A percentile compares a stretch with the other conserved stretches of the same genome.
These are phyloP conservation scores for Leishmania mexicana DNA, from an alignment of 208 protist species.

Conservation along the genomic window DNA sequence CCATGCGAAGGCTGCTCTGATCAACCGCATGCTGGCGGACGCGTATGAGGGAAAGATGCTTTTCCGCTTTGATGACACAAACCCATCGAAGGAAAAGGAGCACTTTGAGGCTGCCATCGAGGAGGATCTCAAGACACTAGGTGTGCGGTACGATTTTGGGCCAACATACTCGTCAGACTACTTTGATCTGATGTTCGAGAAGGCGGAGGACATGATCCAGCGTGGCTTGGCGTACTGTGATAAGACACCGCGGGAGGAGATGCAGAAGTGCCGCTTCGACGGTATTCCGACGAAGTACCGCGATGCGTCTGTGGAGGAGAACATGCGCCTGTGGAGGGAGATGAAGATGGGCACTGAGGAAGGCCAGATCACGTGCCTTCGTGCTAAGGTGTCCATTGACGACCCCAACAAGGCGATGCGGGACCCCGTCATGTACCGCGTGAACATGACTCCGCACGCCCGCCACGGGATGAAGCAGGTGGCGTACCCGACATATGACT, in stretches of 20 bases:
- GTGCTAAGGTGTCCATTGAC: constrained; percentile 97
- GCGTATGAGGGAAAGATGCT: constrained; percentile 98
- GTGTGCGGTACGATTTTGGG: constrained; percentile 87
- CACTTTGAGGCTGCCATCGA: constrained; percentile 97
- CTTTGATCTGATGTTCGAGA: constrained; percentile 95
- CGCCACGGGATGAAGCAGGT: constrained; percentile 93
- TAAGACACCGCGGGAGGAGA: constrained; percentile 95
- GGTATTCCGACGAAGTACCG: constrained; percentile 91
- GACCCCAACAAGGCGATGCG: constrained; percentile 96
- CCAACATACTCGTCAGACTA: constrained; percentile 97
- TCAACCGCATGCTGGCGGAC: constrained; percentile 97
- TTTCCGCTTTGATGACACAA: constrained; percentile 99
- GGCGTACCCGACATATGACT: constrained; percentile 99
- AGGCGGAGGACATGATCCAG: constrained; percentile 91
- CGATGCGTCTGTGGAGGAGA: constrained; percentile 94
- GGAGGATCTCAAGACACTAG: constrained; percentile 93
- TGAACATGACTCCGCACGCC: constrained; percentile 92
- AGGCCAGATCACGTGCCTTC: constrained; percentile 93
- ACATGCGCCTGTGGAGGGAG: constrained; percentile 95
- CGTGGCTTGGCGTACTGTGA: constrained; percentile 97
- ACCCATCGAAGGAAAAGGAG: constrained; percentile 98
- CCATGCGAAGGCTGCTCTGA: constrained; percentile 98
- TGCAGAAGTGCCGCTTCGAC: constrained; percentile 93
- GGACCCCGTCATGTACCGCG: constrained; percentile 98
- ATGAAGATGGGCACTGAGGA: constrained; percentile 92